Conservation (phyloP, 495 filamentous ascomycete species). For the Darksidea phi region DNA sequence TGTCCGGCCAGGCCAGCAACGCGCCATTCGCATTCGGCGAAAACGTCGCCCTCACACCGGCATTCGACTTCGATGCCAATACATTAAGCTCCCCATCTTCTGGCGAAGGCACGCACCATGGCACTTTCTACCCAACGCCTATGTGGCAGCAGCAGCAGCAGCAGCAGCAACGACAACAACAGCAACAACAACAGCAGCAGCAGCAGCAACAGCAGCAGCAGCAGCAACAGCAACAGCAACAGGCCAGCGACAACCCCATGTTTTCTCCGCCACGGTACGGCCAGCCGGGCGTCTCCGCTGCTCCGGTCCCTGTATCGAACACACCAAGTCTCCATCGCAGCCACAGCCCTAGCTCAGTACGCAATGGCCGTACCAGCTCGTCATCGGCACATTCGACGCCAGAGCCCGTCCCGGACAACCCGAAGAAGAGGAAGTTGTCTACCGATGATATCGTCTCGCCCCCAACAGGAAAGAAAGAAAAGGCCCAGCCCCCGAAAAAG, state of each 20-base stretch:
- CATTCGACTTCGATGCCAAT: constrained; percentile 24
- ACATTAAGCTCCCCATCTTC: constrained; percentile 29
- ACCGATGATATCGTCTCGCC: constrained; percentile 48
- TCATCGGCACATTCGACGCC: constrained; percentile 39
- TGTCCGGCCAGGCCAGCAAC: constrained; percentile 1
- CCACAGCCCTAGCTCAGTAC: constrained; percentile 36
- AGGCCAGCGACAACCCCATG: constrained; percentile 18
- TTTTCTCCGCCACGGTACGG: constrained; percentile 25
- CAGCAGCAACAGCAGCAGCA: constrained; percentile 34
- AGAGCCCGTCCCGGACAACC: constrained; percentile 28
- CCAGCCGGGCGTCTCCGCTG: constrained; percentile 1
- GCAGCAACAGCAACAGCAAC: no score
- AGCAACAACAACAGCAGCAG: no score
- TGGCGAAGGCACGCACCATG: constrained; percentile 11
- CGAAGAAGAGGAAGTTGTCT: constrained; percentile 64
- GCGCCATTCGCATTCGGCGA: constrained; percentile 28
- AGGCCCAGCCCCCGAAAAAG: constrained; percentile 82
- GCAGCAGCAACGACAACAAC: no score
- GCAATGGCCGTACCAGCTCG: constrained; percentile 28
- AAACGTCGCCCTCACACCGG: constrained; percentile 19
- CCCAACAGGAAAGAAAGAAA: constrained; percentile 50
- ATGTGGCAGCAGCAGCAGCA: constrained; percentile 32
- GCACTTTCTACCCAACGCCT: constrained; percentile 31
- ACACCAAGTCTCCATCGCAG: constrained; percentile 40
- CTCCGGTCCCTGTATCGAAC: constrained; percentile 17